These are phyloP conservation scores for Aspergillus oerlinghausenensis DNA, from an alignment of 2,329 filamentous ascomycete species.

Conservation along the genomic window DNA sequence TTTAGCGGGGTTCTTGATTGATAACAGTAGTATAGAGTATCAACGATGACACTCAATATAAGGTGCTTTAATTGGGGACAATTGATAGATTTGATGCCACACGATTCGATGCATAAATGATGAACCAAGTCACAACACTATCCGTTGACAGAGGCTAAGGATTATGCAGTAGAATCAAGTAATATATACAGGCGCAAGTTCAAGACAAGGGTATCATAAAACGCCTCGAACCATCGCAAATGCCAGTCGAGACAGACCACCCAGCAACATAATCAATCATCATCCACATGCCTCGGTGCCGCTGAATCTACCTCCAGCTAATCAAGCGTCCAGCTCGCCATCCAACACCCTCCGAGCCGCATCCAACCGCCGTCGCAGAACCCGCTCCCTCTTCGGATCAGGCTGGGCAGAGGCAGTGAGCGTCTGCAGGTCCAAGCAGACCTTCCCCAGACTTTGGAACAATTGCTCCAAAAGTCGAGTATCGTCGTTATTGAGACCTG, in stretches of 20 bases:
- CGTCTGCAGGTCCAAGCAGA: constrained; percentile 48
- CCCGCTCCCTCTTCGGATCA: constrained; percentile 52
- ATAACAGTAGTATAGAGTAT: not conserved
- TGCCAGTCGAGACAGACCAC: not conserved
- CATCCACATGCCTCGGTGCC: not conserved
- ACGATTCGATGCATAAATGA: not conserved
- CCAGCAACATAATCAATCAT: constrained; percentile 22
- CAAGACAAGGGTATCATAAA: constrained; percentile 1
- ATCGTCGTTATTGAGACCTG: constrained; percentile 49
- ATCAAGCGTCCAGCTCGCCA: constrained; percentile 49
- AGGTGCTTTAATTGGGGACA: not conserved
- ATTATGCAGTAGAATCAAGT: not conserved
- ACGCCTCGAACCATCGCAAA: not conserved
- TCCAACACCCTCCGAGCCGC: constrained; percentile 69
- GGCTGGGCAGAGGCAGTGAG: constrained; percentile 49
- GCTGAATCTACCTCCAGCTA: too few species aligned
- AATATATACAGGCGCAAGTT: constrained; percentile 1
- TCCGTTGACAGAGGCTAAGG: not conserved
- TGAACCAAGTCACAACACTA: not conserved
- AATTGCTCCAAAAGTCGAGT: constrained; percentile 54
- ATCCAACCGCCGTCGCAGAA: constrained; percentile 68
- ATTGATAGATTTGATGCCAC: not conserved
- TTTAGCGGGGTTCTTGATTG: not conserved
- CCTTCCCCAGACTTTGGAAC: constrained; percentile 46
- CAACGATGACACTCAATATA: not conserved